phyloP scores from a whole-genome alignment of 2,329 filamentous ascomycete genomes.

The Emergomyces pasteurianus region DNA sequence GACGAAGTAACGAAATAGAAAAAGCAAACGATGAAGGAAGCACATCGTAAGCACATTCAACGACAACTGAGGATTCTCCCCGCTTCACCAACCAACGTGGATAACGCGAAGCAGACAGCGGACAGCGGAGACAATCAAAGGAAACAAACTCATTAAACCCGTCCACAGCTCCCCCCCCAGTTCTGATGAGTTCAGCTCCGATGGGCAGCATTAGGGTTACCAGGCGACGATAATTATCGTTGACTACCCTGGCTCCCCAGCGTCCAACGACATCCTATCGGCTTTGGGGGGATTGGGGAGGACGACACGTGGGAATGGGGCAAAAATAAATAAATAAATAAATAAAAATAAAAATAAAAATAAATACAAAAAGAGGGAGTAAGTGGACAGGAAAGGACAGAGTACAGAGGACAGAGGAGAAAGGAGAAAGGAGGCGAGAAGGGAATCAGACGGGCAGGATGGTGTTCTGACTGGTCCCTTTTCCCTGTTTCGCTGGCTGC shows the following conservation, averaged over 20 bases:
- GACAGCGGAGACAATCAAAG: background rate
- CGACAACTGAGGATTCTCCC: background rate
- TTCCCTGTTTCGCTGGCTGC: background rate
- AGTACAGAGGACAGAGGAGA: background rate
- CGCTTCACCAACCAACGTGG: too few relatives aligned
- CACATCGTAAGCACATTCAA: background rate
- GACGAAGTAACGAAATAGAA: background rate
- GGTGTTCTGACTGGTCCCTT: background rate
- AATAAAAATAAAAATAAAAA: too few relatives aligned
- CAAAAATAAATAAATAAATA: background rate
- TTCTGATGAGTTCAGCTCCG: background rate
- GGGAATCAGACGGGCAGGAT: background rate
- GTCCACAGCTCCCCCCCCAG: background rate
- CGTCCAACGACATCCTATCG: background rate
- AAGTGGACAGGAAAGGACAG: background rate
- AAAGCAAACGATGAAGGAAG: background rate
- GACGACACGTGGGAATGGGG: constrained; percentile 1
- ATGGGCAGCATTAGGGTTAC: background rate
- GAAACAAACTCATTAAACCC: background rate
- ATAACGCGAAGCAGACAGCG: background rate
- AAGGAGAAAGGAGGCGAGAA: background rate
- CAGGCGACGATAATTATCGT: background rate
- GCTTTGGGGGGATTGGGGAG: background rate
- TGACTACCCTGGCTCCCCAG: background rate
- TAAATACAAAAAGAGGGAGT: background rate